phyloP scores from a whole-genome alignment of 139 green algal species.

The Protoeuglena noctilucae region DNA sequence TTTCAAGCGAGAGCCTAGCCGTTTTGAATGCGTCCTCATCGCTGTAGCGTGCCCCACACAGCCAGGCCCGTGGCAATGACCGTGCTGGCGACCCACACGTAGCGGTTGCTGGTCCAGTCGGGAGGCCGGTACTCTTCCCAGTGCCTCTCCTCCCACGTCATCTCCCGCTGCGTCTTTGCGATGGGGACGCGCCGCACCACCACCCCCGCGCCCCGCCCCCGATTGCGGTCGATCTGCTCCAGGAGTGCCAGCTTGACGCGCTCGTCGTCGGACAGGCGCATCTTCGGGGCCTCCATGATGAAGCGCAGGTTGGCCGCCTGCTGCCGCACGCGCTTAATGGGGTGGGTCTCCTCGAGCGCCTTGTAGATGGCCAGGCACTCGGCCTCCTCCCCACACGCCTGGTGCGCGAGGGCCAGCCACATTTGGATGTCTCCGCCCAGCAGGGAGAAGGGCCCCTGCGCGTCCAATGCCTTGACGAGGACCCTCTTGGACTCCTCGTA shows the following conservation, averaged over 20 bases:
- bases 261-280: slow-evolving; percentile 51
- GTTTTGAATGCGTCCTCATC: too few relatives aligned
- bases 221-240: slow-evolving; percentile 26
- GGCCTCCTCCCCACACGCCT: slow-evolving; percentile 47
- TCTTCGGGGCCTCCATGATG: slow-evolving; percentile 69
- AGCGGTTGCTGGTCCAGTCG: slow-evolving; percentile 28
- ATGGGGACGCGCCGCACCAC: background rate
- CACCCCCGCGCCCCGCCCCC: background rate
- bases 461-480: slow-evolving; percentile 39
- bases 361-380: slow-evolving; percentile 64
- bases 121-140: slow-evolving; percentile 40
- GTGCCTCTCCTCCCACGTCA: slow-evolving; percentile 43
- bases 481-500: slow-evolving; percentile 30
- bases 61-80: too few relatives aligned
- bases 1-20: too few relatives aligned
- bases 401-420: slow-evolving; percentile 70
- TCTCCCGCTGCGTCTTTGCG: slow-evolving; percentile 12
- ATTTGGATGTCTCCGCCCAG: slow-evolving; percentile 63
- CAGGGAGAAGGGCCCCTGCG: slow-evolving; percentile 26
- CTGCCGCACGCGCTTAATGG: slow-evolving; percentile 18
- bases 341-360: slow-evolving; percentile 36
- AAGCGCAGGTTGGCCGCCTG: slow-evolving; percentile 29
- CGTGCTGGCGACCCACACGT: slow-evolving; percentile 38
- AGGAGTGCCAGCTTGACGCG: slow-evolving; percentile 24
- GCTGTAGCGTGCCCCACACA: too few relatives aligned